Percentiles rank a stretch among this genome's conserved stretches.
Conservation (phyloP, 2,329 filamentous ascomycete species). For the Aureobasidium sp. region DNA sequence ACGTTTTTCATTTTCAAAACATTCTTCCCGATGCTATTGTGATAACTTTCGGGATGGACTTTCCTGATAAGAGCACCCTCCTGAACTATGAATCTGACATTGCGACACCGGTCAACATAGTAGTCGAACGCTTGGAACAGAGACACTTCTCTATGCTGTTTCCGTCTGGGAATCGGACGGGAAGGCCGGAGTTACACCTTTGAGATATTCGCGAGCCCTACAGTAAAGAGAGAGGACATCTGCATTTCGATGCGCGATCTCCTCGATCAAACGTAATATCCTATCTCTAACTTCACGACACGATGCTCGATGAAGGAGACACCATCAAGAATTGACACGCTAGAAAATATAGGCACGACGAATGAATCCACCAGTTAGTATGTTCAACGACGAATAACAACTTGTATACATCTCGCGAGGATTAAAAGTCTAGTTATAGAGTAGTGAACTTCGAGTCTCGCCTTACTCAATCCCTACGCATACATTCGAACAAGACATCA, state of each 20-base stretch:
- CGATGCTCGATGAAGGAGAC: neutral
- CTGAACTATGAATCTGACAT: no score
- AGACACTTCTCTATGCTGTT: no score
- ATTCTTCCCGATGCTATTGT: neutral
- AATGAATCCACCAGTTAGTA: neutral
- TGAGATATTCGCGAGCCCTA: neutral
- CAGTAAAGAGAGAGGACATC: neutral
- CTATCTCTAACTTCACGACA: neutral
- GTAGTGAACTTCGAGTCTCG: no score
- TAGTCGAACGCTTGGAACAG: neutral
- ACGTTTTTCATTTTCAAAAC: neutral
- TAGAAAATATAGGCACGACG: neutral
- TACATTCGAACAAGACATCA: no score
- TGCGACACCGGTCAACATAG: neutral
- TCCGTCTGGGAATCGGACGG: no score
- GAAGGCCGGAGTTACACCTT: neutral
- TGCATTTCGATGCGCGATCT: conserved; percentile 7
- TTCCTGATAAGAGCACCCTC: no score
- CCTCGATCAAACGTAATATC: neutral
- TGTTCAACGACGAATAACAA: neutral
- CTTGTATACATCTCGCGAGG: no score
- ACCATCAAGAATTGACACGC: neutral
- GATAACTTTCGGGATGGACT: no score
- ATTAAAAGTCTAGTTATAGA: no score
- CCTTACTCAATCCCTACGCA: no score